A percentile compares a stretch with the other conserved stretches of the same genome.
phyloP scores from a whole-genome alignment of 768 basidiomycete genomes.

The Neoboletus subvelutipes region DNA sequence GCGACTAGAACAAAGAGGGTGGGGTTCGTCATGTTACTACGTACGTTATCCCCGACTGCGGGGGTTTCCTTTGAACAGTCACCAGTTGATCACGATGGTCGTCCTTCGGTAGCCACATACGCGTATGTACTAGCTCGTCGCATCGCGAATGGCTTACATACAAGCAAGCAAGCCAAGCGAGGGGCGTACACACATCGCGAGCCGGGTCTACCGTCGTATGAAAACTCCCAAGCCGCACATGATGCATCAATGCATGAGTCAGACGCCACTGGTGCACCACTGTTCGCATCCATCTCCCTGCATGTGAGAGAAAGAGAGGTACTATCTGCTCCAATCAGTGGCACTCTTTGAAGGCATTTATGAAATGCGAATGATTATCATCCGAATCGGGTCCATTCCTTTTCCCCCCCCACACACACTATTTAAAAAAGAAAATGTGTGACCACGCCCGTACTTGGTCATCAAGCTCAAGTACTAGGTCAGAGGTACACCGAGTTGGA shows the following conservation, averaged over 20 bases:
- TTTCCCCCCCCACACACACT: too few species aligned
- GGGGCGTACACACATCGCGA: not conserved
- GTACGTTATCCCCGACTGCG: not conserved
- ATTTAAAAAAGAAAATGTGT: not conserved
- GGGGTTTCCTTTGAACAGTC: not conserved
- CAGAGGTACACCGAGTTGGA: conserved; percentile 1
- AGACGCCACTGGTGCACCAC: not conserved
- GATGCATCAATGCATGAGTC: too few species aligned
- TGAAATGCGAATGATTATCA: not conserved
- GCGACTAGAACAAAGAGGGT: too few species aligned
- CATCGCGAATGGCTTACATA: not conserved
- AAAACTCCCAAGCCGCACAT: not conserved
- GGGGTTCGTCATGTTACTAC: not conserved
- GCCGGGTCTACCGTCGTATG: too few species aligned
- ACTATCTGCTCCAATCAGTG: conserved; percentile 15
- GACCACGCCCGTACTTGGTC: not conserved
- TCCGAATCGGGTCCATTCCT: not conserved
- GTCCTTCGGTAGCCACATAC: not conserved
- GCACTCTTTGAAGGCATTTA: not conserved
- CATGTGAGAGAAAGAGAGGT: not conserved
- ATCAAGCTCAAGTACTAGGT: not conserved
- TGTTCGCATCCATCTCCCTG: not conserved
- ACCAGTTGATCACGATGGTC: too few species aligned
- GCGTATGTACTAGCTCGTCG: not conserved
- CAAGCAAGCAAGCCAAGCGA: not conserved